Evolutionary conservation across 2,329 filamentous ascomycete genomes (phyloP), one percentile per base, ranked within the genome.

Genomic region (Penicillium palitans): DNA sequence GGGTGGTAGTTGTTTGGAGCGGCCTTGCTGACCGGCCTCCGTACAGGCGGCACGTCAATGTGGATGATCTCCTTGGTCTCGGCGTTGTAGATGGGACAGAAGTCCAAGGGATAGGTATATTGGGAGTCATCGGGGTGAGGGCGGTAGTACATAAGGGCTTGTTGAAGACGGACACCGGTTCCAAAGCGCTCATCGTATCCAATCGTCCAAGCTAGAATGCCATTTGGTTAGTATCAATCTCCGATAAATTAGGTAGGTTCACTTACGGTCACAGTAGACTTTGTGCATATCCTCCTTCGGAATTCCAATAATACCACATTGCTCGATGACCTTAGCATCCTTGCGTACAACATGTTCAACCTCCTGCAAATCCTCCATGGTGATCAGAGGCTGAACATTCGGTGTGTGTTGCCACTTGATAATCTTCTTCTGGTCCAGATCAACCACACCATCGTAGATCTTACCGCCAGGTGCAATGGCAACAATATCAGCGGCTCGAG

Each of bases 121-220:
- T 96, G 93, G 74, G 86, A 91, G 78, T 93, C 90, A 69, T 96
- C 92, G 19, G 89, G 70, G 66, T 93, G 83, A 4, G 92, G 92
- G 17, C 93, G 87, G 76, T 96, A 97, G 81, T 97, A 97, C 91
- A 96, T 96, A 55, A 97, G 80, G 2, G 91, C 93, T 77, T 97
- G 93, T 77, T 97, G 93, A 4, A 96, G 84, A 55, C 93, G 87
- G 44, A 91, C 81, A 44, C 81, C 81, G 72, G 79, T 93, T 61
- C 92, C 93, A 68, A 92, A 95, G 45, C 93, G 88, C 78, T 96
- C 90, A 68, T 97, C 93, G 72, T 91, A 96, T 49, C 93, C 93
- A 74, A 97, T 96, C 0, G 93, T 96, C 93, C 93, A 97, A 12
- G 91, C 84, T 87, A 61, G 10, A 50, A 37, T 44, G 4, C 19